Evolutionary conservation across 495 filamentous ascomycete genomes (phyloP), one percentile per base, ranked within the genome.

Genomic region (Podospora conica): DNA sequence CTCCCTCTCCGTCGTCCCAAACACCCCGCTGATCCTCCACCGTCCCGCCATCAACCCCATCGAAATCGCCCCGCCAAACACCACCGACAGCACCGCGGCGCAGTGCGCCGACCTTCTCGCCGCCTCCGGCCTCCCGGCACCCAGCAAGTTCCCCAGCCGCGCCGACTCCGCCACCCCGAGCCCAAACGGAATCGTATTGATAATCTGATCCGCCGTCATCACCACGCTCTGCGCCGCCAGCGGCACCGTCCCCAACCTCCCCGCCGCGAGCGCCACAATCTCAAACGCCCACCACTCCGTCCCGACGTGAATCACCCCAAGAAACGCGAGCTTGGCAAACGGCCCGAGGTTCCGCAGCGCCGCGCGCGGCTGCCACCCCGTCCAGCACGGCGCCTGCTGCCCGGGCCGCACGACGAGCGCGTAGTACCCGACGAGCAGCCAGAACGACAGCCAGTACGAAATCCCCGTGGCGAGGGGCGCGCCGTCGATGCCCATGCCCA

Each of bases 201-300:
- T 87, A 53, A 96, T 87, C 72, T 96, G 91, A 74, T 96, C 93
- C 0, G 91, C 89, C 0, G 93, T 96, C 92, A 96, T 96, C 74
- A 96, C 93, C 24, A 97, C 92, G 65, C 87, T 90, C 72, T 97
- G 93, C 1, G 93, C 88, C 9, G 93, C 93, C 1, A 96, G 82
- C 0, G 92, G 83, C 53, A 95, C 87, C 1, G 90, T 94, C 3
- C 93, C 93, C 0, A 97, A 81, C 12, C 87, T 82, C 7, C 93
- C 93, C 3, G 93, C 93, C 3, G 88, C 92, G 0, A 97, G 81
- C 1, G 93, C 92, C n/a, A 96, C 92, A 60, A 97, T 96, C 77
- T 96, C 93, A 70, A 96, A 96, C 0, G 92, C 92, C 92, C 93
- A 96, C 92, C 92, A 96, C 77, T 96, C 92, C 0, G 91, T 96